Evolutionary conservation across 116 monocot species (phyloP).

Genomic region (Cymodocea nodosa): DNA sequence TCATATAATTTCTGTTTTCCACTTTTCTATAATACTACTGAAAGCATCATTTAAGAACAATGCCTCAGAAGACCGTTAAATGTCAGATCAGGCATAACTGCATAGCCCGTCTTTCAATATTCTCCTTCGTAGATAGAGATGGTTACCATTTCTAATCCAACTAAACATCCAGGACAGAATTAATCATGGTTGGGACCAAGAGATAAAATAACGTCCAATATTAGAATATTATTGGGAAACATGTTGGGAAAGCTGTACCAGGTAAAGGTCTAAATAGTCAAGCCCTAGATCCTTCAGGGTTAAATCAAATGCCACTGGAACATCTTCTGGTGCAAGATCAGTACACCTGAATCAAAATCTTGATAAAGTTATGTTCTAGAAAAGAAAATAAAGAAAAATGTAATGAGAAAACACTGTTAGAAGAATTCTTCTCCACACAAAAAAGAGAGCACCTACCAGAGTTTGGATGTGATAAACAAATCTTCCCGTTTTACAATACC

Average conservation of each 20-base stretch:
- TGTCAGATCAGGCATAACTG: too few relatives aligned
- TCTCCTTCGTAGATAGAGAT: too few relatives aligned
- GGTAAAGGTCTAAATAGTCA: conserved; percentile 85
- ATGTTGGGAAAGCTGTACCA: conserved; percentile 30
- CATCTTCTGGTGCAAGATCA: conserved; percentile 79
- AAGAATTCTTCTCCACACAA: too few relatives aligned
- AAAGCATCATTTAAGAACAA: too few relatives aligned
- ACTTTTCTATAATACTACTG: too few relatives aligned
- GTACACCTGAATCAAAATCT: conserved; percentile 34
- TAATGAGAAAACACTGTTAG: too few relatives aligned
- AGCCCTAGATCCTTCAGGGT: conserved; percentile 60
- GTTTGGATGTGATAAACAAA: conserved; percentile 82
- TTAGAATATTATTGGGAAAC: neutral
- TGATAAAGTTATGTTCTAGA: neutral
- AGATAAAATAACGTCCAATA: neutral
- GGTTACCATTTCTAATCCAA: too few relatives aligned
- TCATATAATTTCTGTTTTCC: too few relatives aligned
- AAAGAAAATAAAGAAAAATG: conserved; percentile 1
- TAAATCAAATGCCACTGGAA: conserved; percentile 41
- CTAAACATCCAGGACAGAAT: too few relatives aligned
- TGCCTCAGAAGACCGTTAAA: too few relatives aligned
- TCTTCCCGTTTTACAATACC: conserved; percentile 79
- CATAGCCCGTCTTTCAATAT: too few relatives aligned
- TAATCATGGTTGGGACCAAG: too few relatives aligned
- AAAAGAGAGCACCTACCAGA: conserved; percentile 34